Percentiles rank a stretch among this genome's conserved stretches.
Conservation (phyloP, 2,329 filamentous ascomycete genomes). For the Aspergillus sergii region DNA sequence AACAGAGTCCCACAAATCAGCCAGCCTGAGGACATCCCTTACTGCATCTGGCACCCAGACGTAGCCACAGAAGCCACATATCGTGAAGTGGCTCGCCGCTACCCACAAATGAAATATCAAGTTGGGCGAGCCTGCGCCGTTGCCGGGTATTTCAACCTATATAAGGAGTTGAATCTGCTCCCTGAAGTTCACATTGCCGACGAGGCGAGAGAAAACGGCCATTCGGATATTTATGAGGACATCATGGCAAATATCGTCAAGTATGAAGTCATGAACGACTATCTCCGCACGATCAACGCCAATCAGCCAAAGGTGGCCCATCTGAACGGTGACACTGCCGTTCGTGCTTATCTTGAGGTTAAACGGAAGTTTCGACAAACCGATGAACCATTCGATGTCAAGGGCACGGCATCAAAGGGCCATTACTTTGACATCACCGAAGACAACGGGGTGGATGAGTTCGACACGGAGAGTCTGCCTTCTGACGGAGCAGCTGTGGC, state of each 20-base stretch:
- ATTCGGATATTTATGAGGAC: conserved; percentile 15
- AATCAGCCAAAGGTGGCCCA: conserved; percentile 10
- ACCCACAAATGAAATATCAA: conserved; percentile 33
- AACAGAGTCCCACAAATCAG: conserved; percentile 31
- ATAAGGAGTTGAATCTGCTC: conserved; percentile 20
- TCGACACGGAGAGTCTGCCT: no score
- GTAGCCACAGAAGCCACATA: conserved; percentile 41
- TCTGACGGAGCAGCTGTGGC: no score
- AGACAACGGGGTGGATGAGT: no score
- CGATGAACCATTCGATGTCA: no score
- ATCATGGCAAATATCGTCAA: conserved; percentile 12
- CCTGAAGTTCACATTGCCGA: conserved; percentile 24
- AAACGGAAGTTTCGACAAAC: no score
- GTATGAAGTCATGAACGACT: conserved; percentile 24
- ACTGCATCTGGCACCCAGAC: conserved; percentile 49
- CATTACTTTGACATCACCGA: no score
- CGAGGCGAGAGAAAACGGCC: conserved; percentile 17
- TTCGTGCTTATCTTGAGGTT: background rate
- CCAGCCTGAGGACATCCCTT: conserved; percentile 31
- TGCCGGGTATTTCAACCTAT: conserved; percentile 22
- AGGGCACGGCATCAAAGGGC: no score
- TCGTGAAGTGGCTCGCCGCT: conserved; percentile 32
- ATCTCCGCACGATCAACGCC: conserved; percentile 15
- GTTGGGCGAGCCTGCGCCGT: conserved; percentile 25
- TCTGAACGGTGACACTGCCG: conserved; percentile 21